Conservation (phyloP, 2,329 filamentous ascomycete species). For the Colletotrichum lupini region DNA sequence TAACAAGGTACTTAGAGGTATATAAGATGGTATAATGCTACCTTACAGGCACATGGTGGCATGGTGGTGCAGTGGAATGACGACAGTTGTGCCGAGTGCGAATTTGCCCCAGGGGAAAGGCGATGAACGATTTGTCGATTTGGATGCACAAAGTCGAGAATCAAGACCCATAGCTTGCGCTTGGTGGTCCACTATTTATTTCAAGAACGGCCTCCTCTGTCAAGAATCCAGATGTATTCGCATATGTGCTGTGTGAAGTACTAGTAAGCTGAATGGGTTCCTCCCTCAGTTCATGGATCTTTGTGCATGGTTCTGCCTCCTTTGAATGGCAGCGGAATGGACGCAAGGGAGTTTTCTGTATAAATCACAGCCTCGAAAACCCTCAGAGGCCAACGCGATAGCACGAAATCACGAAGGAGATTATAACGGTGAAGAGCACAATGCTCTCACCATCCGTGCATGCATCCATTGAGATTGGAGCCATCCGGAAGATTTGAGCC, state of each 20-base stretch:
- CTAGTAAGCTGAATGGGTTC: too few species aligned
- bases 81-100: not conserved
- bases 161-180: not conserved
- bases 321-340: not conserved
- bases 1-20: too few species aligned
- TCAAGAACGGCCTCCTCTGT: not conserved
- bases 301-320: not conserved
- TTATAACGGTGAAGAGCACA: not conserved
- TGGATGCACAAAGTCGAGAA: not conserved
- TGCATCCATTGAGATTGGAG: not conserved
- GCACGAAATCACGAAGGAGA: not conserved
- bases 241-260: too few species aligned
- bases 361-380: not conserved
- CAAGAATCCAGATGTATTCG: too few species aligned
- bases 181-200: not conserved
- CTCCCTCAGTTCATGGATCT: not conserved
- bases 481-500: not conserved
- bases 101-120: not conserved
- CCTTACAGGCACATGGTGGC: not conserved
- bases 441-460: not conserved
- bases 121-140: not conserved
- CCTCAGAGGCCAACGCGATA: not conserved
- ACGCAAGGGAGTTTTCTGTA: not conserved
- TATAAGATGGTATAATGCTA: not conserved
- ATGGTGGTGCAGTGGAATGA: not conserved